phyloP scores from a whole-genome alignment of 106 monocot species.

The Allium sativum region DNA sequence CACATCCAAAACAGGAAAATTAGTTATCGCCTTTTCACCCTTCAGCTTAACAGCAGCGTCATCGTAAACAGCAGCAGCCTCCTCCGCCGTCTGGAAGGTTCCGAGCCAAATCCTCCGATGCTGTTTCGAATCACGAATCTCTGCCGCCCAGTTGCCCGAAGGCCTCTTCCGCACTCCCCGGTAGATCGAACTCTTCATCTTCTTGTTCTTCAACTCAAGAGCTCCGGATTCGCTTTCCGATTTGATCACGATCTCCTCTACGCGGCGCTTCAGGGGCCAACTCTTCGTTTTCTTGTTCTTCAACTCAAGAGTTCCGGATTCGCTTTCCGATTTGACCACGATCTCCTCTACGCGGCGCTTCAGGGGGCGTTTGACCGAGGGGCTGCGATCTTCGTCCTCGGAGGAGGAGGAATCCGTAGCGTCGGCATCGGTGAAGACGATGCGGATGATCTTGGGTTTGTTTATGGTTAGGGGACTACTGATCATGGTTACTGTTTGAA shows the following conservation, averaged over 20 bases:
- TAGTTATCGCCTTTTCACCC: constrained; percentile 7
- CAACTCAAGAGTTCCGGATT: not conserved
- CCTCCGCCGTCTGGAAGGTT: constrained; percentile 11
- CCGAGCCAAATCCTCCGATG: constrained; percentile 17
- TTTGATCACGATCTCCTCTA: constrained; percentile 12
- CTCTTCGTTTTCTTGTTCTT: not conserved
- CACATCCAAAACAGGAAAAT: constrained; percentile 4
- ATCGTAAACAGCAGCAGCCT: constrained; percentile 12
- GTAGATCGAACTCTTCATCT: not conserved
- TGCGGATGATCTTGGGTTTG: constrained; percentile 10
- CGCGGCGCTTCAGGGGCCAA: constrained; percentile 9
- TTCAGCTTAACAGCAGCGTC: constrained; percentile 16
- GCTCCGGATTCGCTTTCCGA: not conserved
- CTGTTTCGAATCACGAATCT: constrained; percentile 31
- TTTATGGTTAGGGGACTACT: not conserved
- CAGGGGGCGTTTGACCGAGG: not conserved
- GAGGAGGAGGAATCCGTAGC: constrained; percentile 18
- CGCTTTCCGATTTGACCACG: not conserved
- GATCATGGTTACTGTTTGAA: not conserved
- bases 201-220: not conserved
- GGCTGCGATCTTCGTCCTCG: not conserved
- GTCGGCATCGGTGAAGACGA: constrained; percentile 17
- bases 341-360: constrained; percentile 19
- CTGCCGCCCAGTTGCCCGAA: constrained; percentile 46
- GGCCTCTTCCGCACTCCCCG: constrained; percentile 21